Percentiles rank a stretch among this genome's conserved stretches.
phyloP scores from a whole-genome alignment of 1,139 yeast genomes.

The Keqinozyma sinolaborantium region DNA sequence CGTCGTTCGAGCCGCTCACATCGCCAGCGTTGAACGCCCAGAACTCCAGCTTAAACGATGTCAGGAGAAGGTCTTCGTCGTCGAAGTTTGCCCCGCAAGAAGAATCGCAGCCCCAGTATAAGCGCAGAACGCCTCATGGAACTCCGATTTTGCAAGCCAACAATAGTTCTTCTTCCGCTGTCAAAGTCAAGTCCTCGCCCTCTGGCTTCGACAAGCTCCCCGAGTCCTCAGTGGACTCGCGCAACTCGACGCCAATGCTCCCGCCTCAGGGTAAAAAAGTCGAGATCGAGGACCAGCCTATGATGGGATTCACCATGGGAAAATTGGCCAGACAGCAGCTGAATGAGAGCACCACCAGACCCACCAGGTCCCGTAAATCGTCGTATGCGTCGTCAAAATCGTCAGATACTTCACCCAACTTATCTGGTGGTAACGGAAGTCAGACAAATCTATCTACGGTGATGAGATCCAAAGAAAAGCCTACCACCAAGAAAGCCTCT shows the following conservation, averaged over 20 bases:
- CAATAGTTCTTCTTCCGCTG: conserved; percentile 9
- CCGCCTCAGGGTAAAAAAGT: conserved; percentile 33
- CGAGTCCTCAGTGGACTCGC: conserved; percentile 25
- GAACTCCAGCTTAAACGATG: conserved; percentile 11
- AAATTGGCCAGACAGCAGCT: conserved; percentile 37
- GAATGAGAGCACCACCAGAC: conserved; percentile 2
- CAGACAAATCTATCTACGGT: neutral
- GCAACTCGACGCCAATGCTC: conserved; percentile 28
- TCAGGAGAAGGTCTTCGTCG: conserved; percentile 33
- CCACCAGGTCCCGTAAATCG: conserved; percentile 11
- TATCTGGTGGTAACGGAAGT: conserved; percentile 8
- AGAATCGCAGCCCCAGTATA: conserved; percentile 18
- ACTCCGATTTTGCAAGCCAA: conserved; percentile 39
- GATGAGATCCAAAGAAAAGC: conserved; percentile 16
- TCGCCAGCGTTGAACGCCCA: conserved; percentile 66
- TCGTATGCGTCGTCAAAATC: conserved; percentile 13
- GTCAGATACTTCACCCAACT: conserved; percentile 16
- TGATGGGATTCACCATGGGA: conserved; percentile 52
- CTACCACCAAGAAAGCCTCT: conserved; percentile 61
- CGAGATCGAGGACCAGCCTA: conserved; percentile 17
- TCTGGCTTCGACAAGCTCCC: conserved; percentile 32
- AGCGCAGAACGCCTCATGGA: conserved; percentile 47
- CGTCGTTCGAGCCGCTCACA: conserved; percentile 48
- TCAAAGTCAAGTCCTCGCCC: conserved; percentile 6
- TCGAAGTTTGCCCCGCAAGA: conserved; percentile 30